Base-by-base conservation (phyloP, 2,329 filamentous ascomycete species). In the Fusarium algeriense region DNA sequence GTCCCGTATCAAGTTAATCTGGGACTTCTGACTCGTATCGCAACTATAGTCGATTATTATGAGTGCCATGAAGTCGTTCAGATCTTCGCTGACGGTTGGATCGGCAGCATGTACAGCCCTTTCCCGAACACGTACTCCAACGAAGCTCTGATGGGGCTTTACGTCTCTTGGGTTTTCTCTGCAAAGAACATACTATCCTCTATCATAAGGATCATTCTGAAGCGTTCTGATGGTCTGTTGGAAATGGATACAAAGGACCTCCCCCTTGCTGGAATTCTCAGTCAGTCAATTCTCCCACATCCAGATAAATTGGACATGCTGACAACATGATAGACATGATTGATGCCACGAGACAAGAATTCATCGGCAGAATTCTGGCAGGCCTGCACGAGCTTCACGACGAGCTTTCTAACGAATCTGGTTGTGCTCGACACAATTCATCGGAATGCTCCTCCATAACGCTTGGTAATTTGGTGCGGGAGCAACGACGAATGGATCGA, bases 1-100 rank as follows among this genome's bases (percentile, higher is more conserved):
- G 43, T 62, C 1, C 67, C 60, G 9, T 20, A 30, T 0, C 3
- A 10, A 5, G 3, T 64, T 15, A 41, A 9, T 7, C 4, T 64
- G 1, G 37, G 30, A 5, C 37, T 54, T 1, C 2, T 70, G 3
- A 19, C 56, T 5, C n/a, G 48, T 0, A 32, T 71, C 7, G 44
- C 63, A 0, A 60, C 52, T 10, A 40, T 71, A 1, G 49, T 67
- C 14, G 59, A 70, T 17, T 60, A 64, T 15, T 71, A 70, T 23
- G 19, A 46, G 1, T 56, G 40, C 3, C 44, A 62, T 6, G 67
- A 71, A 8, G 32, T n/a, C 15, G 35, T n/a, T 3, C 2, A 38
- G 50, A 19, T 35, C 12, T 37, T 63, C n/a, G n/a, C n/a, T n/a
- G n/a, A n/a, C n/a, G n/a, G n/a, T n/a, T n/a, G n/a, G n/a, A n/a